Conservation (phyloP, 306 rosid genomes). For the Corylus heterophylla region DNA sequence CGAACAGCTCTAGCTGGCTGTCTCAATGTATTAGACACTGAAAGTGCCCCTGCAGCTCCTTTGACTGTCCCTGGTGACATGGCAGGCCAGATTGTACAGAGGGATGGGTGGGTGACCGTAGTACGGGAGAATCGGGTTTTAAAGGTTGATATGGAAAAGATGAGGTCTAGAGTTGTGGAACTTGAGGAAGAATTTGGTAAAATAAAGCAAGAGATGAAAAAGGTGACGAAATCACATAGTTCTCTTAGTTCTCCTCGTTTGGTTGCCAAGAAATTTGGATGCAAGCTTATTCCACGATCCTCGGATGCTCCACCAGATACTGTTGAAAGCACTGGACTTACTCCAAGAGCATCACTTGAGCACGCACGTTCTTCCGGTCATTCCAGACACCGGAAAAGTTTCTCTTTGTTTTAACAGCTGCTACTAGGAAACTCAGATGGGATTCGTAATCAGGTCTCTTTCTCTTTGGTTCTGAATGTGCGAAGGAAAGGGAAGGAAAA, state of each 20-base stretch:
- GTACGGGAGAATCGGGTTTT: slow-evolving; percentile 83
- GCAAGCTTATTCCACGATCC: slow-evolving; percentile 69
- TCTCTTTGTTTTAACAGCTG: slow-evolving; percentile 49
- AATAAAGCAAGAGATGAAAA: slow-evolving; percentile 90
- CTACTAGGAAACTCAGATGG: slow-evolving; percentile 25
- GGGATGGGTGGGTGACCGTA: slow-evolving; percentile 89
- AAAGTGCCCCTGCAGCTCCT: slow-evolving; percentile 62
- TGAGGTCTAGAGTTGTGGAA: slow-evolving; percentile 84
- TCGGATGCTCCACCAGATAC: slow-evolving; percentile 76
- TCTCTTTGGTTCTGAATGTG: slow-evolving; percentile 49
- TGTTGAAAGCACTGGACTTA: slow-evolving; percentile 45
- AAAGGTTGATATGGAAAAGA: slow-evolving; percentile 81
- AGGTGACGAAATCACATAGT: slow-evolving; percentile 64
- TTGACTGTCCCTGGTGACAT: slow-evolving; percentile 28
- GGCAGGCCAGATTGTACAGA: slow-evolving; percentile 65
- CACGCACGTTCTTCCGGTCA: slow-evolving; percentile 44
- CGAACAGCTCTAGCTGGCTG: slow-evolving; percentile 81
- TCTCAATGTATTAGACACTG: slow-evolving; percentile 64
- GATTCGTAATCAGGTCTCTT: slow-evolving; percentile 36
- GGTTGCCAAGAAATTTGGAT: slow-evolving; percentile 59
- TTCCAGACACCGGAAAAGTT: slow-evolving; percentile 59
- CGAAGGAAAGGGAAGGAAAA: slow-evolving; percentile 56
- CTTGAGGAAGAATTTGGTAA: slow-evolving; percentile 78
- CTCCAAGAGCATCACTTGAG: slow-evolving; percentile 67
- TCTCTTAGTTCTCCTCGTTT: slow-evolving; percentile 66